phyloP scores from a whole-genome alignment of 2,329 filamentous ascomycete species.

The Aspergillus sp. region DNA sequence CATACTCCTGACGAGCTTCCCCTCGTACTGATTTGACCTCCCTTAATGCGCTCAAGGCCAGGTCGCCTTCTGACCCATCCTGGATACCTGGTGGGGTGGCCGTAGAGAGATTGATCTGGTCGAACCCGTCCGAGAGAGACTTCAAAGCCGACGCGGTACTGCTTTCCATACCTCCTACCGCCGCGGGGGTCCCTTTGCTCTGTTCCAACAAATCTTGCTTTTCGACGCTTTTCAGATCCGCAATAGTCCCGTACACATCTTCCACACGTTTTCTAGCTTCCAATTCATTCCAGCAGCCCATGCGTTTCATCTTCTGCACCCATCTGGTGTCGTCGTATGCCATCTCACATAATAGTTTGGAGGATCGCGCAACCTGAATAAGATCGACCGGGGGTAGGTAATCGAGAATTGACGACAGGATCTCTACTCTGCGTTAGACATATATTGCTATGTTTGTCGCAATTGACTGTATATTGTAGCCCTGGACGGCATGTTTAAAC shows the following conservation, averaged over 20 bases:
- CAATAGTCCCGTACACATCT: slow-evolving; percentile 44
- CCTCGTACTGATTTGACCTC: slow-evolving; percentile 71
- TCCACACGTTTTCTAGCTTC: slow-evolving; percentile 78
- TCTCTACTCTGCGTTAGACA: slow-evolving; percentile 52
- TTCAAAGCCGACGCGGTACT: slow-evolving; percentile 15
- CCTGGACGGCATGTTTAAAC: not conserved
- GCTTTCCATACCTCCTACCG: slow-evolving; percentile 11
- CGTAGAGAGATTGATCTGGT: slow-evolving; percentile 57
- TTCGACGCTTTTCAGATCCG: slow-evolving; percentile 18
- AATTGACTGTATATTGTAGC: no score
- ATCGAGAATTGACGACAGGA: slow-evolving; percentile 79
- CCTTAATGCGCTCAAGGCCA: slow-evolving; percentile 61
- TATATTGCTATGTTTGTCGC: no score
- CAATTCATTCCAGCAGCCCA: slow-evolving; percentile 85
- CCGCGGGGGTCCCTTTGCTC: slow-evolving; percentile 6
- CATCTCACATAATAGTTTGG: slow-evolving; percentile 88
- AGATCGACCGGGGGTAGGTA: slow-evolving; percentile 80
- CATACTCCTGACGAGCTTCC: slow-evolving; percentile 80
- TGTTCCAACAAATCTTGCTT: slow-evolving; percentile 18
- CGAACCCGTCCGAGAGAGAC: slow-evolving; percentile 62
- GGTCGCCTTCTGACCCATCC: slow-evolving; percentile 48
- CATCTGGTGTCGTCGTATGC: slow-evolving; percentile 96
- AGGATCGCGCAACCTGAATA: slow-evolving; percentile 74
- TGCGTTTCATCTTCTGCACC: slow-evolving; percentile 75
- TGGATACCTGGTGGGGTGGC: slow-evolving; percentile 22